Percentiles rank a stretch among this genome's conserved stretches.
Conservation (phyloP, 495 filamentous ascomycete species). For the Aspergillus nanangensis region DNA sequence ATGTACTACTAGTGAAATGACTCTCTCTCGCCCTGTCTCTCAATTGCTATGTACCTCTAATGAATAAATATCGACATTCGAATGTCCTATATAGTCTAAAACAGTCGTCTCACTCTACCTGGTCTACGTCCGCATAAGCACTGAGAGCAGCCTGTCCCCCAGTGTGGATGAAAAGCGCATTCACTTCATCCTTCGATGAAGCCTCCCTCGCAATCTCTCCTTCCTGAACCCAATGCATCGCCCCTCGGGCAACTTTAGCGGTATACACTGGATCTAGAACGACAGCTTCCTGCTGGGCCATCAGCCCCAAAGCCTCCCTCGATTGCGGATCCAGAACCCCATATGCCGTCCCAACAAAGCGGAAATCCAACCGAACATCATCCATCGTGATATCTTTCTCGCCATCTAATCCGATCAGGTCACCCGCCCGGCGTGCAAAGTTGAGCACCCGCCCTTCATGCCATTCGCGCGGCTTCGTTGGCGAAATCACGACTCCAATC, state of each 20-base stretch:
- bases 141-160: conserved; percentile 34
- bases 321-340: conserved; percentile 27
- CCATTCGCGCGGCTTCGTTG: conserved; percentile 21
- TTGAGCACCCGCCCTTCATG: conserved; percentile 28
- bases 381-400: conserved; percentile 22
- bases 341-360: conserved; percentile 30
- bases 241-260: conserved; percentile 27
- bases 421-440: conserved; percentile 27
- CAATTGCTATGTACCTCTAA: conserved; percentile 15
- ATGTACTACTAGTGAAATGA: conserved; percentile 15
- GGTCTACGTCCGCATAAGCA: conserved; percentile 27
- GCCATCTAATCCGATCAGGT: conserved; percentile 23
- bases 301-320: conserved; percentile 14
- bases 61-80: conserved; percentile 12
- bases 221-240: conserved; percentile 25
- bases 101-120: not conserved
- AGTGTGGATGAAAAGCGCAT: conserved; percentile 38
- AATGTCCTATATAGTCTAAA: not conserved
- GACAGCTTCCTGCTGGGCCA: conserved; percentile 27
- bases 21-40: not conserved
- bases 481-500: conserved; percentile 33
- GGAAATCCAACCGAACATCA: conserved; percentile 32
- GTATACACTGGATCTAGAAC: conserved; percentile 39
- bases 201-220: conserved; percentile 17
- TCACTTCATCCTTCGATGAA: conserved; percentile 14